These are phyloP conservation scores for Aleurites moluccanus DNA, from an alignment of 441 rosid genomes.

Conservation along the genomic window DNA sequence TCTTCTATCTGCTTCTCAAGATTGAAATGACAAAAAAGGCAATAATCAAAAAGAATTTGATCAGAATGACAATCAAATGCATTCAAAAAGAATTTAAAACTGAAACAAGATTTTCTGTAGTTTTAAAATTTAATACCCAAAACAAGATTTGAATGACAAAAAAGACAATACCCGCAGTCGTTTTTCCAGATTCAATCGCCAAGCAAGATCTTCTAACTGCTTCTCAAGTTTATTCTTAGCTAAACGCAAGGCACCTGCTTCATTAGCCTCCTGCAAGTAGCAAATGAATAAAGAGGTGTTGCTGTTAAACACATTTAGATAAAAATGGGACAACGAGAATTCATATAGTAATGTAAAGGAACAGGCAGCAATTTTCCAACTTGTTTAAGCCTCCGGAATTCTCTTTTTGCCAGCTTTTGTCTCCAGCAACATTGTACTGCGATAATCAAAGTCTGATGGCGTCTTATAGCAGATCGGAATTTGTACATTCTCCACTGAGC, in stretches of 20 bases:
- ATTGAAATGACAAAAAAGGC: no score
- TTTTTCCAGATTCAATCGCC: constrained; percentile 90
- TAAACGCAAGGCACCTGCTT: constrained; percentile 87
- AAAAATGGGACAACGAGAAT: not conserved
- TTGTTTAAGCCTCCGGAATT: constrained; percentile 70
- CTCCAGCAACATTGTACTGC: constrained; percentile 93
- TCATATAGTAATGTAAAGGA: not conserved
- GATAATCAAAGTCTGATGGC: constrained; percentile 59
- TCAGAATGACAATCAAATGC: no score
- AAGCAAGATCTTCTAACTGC: constrained; percentile 89
- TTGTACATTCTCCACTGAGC: constrained; percentile 78
- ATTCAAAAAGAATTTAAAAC: no score
- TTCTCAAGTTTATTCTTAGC: constrained; percentile 97
- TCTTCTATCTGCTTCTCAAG: no score
- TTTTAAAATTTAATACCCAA: not conserved
- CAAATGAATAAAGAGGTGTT: constrained; percentile 17
- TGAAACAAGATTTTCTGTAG: no score
- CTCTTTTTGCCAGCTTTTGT: constrained; percentile 85
- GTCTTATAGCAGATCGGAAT: constrained; percentile 63
- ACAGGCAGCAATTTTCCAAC: constrained; percentile 38
- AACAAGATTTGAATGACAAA: constrained; percentile 23
- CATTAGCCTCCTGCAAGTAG: constrained; percentile 78
- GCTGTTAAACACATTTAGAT: constrained; percentile 9
- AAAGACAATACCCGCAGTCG: constrained; percentile 72
- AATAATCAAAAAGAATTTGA: not conserved